A percentile compares a stretch with the other conserved stretches of the same genome.
These are phyloP conservation scores for Phragmites australis DNA, from an alignment of 176 grass and related monocot genomes.

Conservation along the genomic window DNA sequence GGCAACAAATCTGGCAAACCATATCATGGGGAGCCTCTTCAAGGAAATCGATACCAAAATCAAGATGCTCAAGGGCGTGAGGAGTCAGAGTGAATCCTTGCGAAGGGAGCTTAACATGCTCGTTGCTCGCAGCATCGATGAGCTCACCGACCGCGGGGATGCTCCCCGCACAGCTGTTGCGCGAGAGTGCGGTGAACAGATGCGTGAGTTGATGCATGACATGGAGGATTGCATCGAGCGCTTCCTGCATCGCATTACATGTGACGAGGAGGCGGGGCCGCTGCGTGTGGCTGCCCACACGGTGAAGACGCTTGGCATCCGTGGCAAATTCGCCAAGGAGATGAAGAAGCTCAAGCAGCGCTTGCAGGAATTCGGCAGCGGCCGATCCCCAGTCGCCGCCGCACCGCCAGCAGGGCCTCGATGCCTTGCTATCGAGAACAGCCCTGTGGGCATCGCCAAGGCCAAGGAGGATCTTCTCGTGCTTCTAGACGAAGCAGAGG, in stretches of 20 bases:
- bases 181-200: background rate
- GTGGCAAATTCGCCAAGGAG: background rate
- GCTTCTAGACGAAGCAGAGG: background rate
- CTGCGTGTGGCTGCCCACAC: background rate
- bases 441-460: background rate
- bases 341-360: constrained; percentile 10
- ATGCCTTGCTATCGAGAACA: background rate
- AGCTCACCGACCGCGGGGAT: background rate
- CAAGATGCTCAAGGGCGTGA: background rate
- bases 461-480: background rate
- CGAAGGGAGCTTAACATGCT: background rate
- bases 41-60: background rate
- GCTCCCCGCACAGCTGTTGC: background rate
- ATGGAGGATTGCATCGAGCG: constrained; percentile 30
- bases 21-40: constrained; percentile 8
- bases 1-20: background rate
- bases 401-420: too few relatives aligned
- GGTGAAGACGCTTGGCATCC: background rate
- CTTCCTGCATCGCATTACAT: constrained; percentile 21
- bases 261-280: background rate
- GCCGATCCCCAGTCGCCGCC: background rate
- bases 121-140: background rate
- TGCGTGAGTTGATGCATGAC: constrained; percentile 1
- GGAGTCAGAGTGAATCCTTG: background rate
- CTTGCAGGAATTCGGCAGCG: background rate